phyloP scores from a whole-genome alignment of 1,139 yeast genomes.

The Hansenula sp. region DNA sequence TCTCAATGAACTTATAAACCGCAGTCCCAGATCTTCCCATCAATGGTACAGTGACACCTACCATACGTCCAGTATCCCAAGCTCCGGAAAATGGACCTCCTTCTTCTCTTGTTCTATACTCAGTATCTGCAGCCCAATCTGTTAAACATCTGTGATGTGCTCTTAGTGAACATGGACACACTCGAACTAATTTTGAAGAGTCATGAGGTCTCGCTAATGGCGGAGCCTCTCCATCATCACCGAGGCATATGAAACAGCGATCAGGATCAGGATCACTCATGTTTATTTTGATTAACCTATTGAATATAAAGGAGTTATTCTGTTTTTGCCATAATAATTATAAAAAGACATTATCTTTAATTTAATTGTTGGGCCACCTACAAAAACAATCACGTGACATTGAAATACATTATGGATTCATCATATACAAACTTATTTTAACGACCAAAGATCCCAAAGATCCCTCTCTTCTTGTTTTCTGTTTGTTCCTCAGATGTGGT shows the following conservation, averaged over 20 bases:
- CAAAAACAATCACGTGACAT: too few relatives aligned
- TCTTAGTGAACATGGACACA: conserved; percentile 37
- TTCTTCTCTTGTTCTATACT: conserved; percentile 16
- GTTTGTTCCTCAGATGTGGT: conserved; percentile 4
- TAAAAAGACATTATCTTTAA: too few relatives aligned
- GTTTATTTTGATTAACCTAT: too few relatives aligned
- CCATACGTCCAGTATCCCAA: too few relatives aligned
- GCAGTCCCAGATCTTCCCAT: too few relatives aligned
- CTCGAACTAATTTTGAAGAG: conserved; percentile 33
- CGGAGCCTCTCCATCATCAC: conserved; percentile 34
- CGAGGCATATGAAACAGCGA: conserved; percentile 43
- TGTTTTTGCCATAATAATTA: too few relatives aligned
- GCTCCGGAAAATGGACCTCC: too few relatives aligned
- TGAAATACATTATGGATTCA: too few relatives aligned
- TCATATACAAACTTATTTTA: conserved; percentile 4
- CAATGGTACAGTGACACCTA: conserved; percentile 8
- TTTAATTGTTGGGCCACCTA: too few relatives aligned
- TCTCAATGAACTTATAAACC: conserved; percentile 12
- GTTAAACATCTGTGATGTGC: conserved; percentile 41
- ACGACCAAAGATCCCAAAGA: conserved; percentile 46
- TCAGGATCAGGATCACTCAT: too few relatives aligned
- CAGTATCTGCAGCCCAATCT: conserved; percentile 37
- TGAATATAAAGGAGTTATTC: too few relatives aligned
- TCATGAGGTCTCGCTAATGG: conserved; percentile 27
- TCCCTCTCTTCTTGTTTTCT: conserved; percentile 36